phyloP scores from a whole-genome alignment of 2,329 filamentous ascomycete species.

The Arthrobotrys sinensis region DNA sequence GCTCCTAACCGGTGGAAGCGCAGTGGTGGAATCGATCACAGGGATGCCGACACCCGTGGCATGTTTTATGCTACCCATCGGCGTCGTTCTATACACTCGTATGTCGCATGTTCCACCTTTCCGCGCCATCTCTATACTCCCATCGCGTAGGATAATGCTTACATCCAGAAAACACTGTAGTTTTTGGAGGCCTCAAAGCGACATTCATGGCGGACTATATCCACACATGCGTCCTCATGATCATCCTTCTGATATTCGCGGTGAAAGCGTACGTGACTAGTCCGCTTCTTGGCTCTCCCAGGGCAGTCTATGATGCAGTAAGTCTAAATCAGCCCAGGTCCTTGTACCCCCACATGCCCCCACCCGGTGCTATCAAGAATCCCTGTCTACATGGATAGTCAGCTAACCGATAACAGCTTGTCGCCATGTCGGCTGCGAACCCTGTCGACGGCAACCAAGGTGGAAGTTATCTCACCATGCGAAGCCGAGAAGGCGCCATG shows the following conservation, averaged over 20 bases:
- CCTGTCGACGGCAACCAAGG: conserved; percentile 84
- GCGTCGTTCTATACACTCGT: conserved; percentile 83
- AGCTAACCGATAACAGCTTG: conserved; percentile 68
- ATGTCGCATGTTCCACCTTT: conserved; percentile 6
- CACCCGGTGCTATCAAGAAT: neutral
- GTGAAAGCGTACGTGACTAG: conserved; percentile 85
- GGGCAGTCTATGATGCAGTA: conserved; percentile 80
- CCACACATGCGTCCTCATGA: conserved; percentile 84
- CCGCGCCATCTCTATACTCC: neutral
- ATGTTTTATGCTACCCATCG: conserved; percentile 85
- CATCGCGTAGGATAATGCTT: neutral
- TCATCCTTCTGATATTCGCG: conserved; percentile 88
- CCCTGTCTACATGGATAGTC: neutral
- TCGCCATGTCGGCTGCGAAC: conserved; percentile 77
- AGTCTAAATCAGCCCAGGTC: neutral
- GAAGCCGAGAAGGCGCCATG: conserved; percentile 82
- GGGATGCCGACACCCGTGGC: conserved; percentile 84
- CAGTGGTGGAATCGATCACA: conserved; percentile 79
- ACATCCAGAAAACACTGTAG: conserved; percentile 58
- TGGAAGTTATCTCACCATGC: conserved; percentile 90
- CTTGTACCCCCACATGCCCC: neutral
- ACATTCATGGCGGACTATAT: conserved; percentile 89
- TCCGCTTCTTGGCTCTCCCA: conserved; percentile 79
- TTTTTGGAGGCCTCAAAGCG: conserved; percentile 68
- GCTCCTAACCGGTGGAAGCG: conserved; percentile 87